Evolutionary conservation across 2,329 filamentous ascomycete genomes (phyloP), one percentile per base, ranked within the genome.

Genomic region (Sclerotiophoma versabilis): DNA sequence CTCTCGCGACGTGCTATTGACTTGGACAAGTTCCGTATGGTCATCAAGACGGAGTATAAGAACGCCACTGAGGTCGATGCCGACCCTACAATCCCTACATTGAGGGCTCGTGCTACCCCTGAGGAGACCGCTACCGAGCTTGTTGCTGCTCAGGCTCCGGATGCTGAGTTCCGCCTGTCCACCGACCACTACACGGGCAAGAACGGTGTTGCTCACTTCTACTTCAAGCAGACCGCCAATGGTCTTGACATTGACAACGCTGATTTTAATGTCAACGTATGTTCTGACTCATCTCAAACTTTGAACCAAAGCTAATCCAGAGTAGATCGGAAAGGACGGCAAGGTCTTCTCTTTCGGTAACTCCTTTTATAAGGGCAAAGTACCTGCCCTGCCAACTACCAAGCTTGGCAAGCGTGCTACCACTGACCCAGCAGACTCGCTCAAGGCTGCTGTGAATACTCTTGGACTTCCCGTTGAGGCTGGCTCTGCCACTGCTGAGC

Each of bases 231-330:
- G 72, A 85, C 82, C 0, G 72, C 76, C 6, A 80, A 85, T 49
- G 83, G 80, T 0, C 67, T 85, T 27, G 83, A 85, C 57, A 80
- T 86, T 56, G 83, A 85, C 61, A 86, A 86, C 62, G 82, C 80
- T 1, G 81, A 84, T 62, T 83, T 84, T 64, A 84, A 84, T 47
- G 81, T 86, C 41, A 86, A 86, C 58, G 82, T 85, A 61, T 74
- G 82, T 75, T 11, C 30, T 29, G 15, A 6, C 1, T 1, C 4
- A 4, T 2, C 2, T 3, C 6, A 5, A n/a, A 15, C 9, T 9
- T 22, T 10, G 6, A n/a, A 12, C 0, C 22, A 29, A 11, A 37
- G 12, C 27, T 56, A 5, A 55, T 32, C 25, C 15, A 33, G 30
- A 4, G 30, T 36, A 83, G 81, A 74, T 84, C 61, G 81, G 73